Evolutionary conservation across 2,329 filamentous ascomycete genomes (phyloP).

Genomic region (Scedosporium minutisporum): DNA sequence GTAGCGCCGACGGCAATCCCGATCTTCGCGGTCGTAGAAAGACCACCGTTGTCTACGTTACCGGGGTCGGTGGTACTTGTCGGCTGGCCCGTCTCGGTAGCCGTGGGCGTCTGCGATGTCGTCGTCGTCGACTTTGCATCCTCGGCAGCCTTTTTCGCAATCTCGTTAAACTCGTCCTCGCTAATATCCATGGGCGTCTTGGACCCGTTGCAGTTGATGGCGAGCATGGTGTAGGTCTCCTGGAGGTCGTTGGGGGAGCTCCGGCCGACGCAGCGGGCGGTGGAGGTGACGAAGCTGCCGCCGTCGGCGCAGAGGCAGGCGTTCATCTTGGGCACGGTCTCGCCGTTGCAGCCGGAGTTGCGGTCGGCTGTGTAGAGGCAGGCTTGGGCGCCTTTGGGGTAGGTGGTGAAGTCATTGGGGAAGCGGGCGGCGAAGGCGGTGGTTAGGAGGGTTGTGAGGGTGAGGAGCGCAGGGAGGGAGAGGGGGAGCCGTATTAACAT

Average conservation of each 20-base stretch:
- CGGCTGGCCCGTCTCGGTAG: neutral
- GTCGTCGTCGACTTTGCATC: slow-evolving; percentile 11
- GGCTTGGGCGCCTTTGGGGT: slow-evolving; percentile 20
- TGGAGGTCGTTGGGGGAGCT: slow-evolving; percentile 25
- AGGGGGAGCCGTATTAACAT: neutral
- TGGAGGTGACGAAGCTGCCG: slow-evolving; percentile 35
- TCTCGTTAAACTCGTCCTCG: slow-evolving; percentile 28
- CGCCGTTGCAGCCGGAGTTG: slow-evolving; percentile 29
- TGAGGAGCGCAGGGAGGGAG: slow-evolving; percentile 11
- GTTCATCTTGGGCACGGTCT: slow-evolving; percentile 31
- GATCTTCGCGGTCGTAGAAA: slow-evolving; percentile 27
- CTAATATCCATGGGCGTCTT: slow-evolving; percentile 32
- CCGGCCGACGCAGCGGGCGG: slow-evolving; percentile 35
- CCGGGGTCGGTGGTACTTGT: slow-evolving; percentile 9
- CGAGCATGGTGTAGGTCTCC: slow-evolving; percentile 33
- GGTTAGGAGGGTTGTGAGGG: slow-evolving; percentile 20
- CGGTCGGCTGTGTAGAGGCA: slow-evolving; percentile 34
- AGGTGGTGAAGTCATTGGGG: slow-evolving; percentile 23
- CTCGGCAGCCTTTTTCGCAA: slow-evolving; percentile 12
- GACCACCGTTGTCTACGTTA: slow-evolving; percentile 11
- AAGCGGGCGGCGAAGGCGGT: slow-evolving; percentile 14
- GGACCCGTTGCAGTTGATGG: slow-evolving; percentile 31
- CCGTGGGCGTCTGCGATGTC: slow-evolving; percentile 5
- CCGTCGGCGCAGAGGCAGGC: slow-evolving; percentile 38
- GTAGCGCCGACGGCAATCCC: slow-evolving; percentile 30